Percentiles rank a stretch among this genome's conserved stretches.
These are phyloP conservation scores for Planoprotostelium fungivorum DNA, from an alignment of 78 protist genomes.

Conservation along the genomic window DNA sequence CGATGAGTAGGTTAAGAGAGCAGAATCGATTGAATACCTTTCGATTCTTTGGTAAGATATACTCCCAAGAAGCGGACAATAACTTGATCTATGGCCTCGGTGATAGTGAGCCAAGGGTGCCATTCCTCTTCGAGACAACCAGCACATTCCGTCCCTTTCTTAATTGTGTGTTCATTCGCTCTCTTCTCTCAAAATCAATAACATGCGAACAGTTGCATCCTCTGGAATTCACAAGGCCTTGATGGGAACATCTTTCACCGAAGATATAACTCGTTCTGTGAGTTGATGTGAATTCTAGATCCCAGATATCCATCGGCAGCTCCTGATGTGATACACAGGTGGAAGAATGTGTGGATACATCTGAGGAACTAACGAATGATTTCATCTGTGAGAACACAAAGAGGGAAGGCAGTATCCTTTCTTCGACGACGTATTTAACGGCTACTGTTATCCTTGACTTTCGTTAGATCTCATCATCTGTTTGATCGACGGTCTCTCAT, in stretches of 20 bases:
- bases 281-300: too few species aligned
- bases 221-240: neutral
- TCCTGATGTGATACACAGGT: too few species aligned
- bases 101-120: neutral
- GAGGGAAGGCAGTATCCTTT: neutral
- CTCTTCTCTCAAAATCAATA: neutral
- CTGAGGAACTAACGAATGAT: neutral
- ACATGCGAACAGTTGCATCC: neutral
- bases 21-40: too few species aligned
- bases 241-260: neutral
- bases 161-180: neutral
- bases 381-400: neutral
- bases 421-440: too few species aligned
- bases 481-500: neutral
- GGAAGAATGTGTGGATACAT: neutral
- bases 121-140: neutral
- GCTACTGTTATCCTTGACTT: too few species aligned
- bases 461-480: too few species aligned
- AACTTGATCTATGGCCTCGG: neutral
- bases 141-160: neutral
- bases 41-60: neutral
- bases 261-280: neutral
- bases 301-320: too few species aligned
- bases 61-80: neutral
- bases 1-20: too few species aligned